Base-by-base conservation (phyloP, 2,329 filamentous ascomycete species). In the Trichoderma guizhouense region DNA sequence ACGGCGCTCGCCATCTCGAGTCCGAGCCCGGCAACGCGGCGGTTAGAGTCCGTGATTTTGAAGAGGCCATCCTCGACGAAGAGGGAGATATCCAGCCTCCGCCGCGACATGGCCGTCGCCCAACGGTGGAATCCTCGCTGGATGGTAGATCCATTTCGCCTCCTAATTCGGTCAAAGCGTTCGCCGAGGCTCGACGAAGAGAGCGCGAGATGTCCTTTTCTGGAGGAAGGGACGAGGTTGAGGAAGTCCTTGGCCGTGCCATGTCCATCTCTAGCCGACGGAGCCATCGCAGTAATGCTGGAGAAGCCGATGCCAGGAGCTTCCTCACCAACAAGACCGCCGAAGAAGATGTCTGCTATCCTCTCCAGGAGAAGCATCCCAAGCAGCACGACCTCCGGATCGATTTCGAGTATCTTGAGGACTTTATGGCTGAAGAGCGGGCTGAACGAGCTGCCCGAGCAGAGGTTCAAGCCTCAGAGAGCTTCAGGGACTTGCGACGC, bases 161-260 rank as follows among this genome's bases (percentile, higher is more conserved):
- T 12, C 96, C 96, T 8, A 99, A 98, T 81, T 99, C 96, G 0
- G 94, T 99, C 66, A 97, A 98, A 81, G 96, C 96, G 5, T 99
- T 99, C 81, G 96, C 96, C 21, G 93, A 96, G 78, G 93, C 93
- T 70, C 92, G 94, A 65, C 93, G 94, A 72, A 91, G 95, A 72
- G 93, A 95, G 79, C 92, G 95, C 57, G 93, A 90, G 72, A 79
- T 86, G 78, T 90, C 86, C 26, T 83, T 86, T 74, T 88, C 86
- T 18, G 88, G 87, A 74, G 78, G 81, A 70, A 80, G 79, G 71
- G 78, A 79, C 21, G 83, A 86, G 7, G 74, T 76, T 8, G 79
- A 83, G 61, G 82, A 84, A 26, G 84, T 86, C 21, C 84, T 95
- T 32, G 89, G 92, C 74, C 89, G 93, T 36, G 91, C 93, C 5